Percentiles rank a stretch among this genome's conserved stretches.
Evolutionary conservation across 2,329 filamentous ascomycete genomes (phyloP).

Genomic region (Diplodia corticola): DNA sequence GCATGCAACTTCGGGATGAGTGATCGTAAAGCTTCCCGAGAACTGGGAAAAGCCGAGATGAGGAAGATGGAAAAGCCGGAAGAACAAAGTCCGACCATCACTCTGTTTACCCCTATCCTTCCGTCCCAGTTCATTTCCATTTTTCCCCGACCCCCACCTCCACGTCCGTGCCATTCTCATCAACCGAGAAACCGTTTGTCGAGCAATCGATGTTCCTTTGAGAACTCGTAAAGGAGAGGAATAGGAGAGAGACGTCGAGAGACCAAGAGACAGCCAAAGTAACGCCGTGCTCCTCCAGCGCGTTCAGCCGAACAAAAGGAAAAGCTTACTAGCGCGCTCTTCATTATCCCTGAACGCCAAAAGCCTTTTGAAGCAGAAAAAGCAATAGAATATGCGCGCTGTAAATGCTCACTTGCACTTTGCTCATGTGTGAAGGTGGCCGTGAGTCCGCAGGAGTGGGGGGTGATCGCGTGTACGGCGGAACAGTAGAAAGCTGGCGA

Average conservation of each 20-base stretch:
- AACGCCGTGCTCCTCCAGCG: constrained; percentile 16
- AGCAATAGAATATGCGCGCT: constrained; percentile 7
- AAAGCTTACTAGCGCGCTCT: constrained; percentile 24
- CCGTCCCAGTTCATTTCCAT: background rate
- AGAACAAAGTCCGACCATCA: constrained; percentile 7
- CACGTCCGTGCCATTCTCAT: constrained; percentile 11
- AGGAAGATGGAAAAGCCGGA: background rate
- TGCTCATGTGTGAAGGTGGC: constrained; percentile 6
- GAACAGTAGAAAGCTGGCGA: background rate
- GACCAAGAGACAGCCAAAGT: background rate
- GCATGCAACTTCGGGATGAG: background rate
- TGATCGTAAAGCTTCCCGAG: constrained; percentile 7
- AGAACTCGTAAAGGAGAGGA: background rate
- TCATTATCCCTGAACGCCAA: constrained; percentile 1
- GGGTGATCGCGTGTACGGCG: background rate
- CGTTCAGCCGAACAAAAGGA: constrained; percentile 15
- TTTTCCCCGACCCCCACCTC: background rate
- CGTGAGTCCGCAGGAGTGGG: constrained; percentile 9
- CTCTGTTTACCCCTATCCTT: constrained; percentile 8
- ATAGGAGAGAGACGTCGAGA: constrained; percentile 5
- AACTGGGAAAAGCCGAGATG: constrained; percentile 7
- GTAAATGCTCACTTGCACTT: constrained; percentile 8
- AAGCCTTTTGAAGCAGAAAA: background rate
- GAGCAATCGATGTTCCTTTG: constrained; percentile 4
- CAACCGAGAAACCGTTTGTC: background rate